Evolutionary conservation across 176 grass and related monocot genomes (phyloP), one percentile per base, ranked within the genome.

Genomic region (Oryza glaberrima): DNA sequence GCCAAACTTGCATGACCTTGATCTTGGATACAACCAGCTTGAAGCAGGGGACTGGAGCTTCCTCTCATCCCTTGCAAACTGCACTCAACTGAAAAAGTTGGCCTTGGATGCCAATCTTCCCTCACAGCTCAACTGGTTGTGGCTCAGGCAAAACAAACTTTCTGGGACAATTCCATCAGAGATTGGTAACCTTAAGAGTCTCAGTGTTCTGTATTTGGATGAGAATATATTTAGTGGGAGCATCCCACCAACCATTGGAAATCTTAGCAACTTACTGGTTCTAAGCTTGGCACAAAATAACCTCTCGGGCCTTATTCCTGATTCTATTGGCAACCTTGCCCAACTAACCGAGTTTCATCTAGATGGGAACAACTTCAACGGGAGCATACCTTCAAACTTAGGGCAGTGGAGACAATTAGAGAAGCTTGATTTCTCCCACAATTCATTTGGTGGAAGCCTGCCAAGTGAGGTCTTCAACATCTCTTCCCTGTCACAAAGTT

Each of bases 1-100:
- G 28, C 20, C 20, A 8, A 47, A 69, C 20, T 67, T 88, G 48
- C 7, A 0, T 4, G 1, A 43, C 1, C 41, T 92, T 69, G 25
- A 82, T 41, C 22, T 92, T 2, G 72, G 65, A 1, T 41, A 63
- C 77, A 92, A 86, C 71, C 66, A 82, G 13, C 82, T 88, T 16
- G 51, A 86, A 76, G 86, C 72, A 10, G 70, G 60, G 63, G 65
- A 85, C 28, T 82, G 86, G 83, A 86, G 67, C 51, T 61, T 88
- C 32, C 67, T 92, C 58, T 72, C 79, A 15, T 82, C 86, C n/a
- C 77, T 92, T 43, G 54, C 68, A 9, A 92, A 86, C 69, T 92
- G 90, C 36, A 70, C 75, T 19, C 1, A 25, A 10, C 44, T 92
- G 14, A 64, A 40, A 72, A 45, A 0, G 6, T 16, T 88, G 20